phyloP scores from a whole-genome alignment of 1,284 basidiomycete genomes.

The Neonothopanus nambi region DNA sequence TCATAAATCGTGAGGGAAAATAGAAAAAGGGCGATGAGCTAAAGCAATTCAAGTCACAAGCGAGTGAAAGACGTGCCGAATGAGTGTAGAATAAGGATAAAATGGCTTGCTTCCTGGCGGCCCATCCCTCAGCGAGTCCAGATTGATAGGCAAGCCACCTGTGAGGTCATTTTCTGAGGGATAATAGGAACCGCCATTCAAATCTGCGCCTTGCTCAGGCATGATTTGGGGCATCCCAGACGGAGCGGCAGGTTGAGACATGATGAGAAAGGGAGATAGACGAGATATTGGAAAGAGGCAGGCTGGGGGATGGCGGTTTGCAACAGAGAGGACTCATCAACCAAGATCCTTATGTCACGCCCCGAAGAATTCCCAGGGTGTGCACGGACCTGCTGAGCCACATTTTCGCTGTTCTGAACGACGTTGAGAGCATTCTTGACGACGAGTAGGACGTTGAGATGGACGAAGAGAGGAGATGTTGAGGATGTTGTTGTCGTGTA shows the following conservation, averaged over 20 bases:
- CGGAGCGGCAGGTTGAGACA: conserved; percentile 39
- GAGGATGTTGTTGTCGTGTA: conserved; percentile 37
- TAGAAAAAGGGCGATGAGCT: conserved; percentile 16
- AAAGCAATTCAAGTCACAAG: background rate
- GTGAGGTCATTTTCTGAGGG: conserved; percentile 73
- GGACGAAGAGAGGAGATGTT: conserved; percentile 23
- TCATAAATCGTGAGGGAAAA: background rate
- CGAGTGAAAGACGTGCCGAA: conserved; percentile 55
- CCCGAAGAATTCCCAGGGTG: conserved; percentile 35
- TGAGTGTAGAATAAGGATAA: conserved; percentile 84
- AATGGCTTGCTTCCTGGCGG: conserved; percentile 84
- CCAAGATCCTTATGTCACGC: conserved; percentile 22
- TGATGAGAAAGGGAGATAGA: conserved; percentile 18
- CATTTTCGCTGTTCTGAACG: conserved; percentile 18
- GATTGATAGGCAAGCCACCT: conserved; percentile 78
- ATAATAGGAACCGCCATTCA: conserved; percentile 64
- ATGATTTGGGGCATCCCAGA: conserved; percentile 47
- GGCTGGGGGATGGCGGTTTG: background rate
- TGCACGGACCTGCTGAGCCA: conserved; percentile 41
- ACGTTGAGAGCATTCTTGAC: conserved; percentile 20
- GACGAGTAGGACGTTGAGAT: conserved; percentile 20
- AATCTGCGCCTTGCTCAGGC: conserved; percentile 46
- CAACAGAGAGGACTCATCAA: background rate
- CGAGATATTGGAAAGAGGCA: background rate
- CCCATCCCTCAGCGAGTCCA: conserved; percentile 78